Evolutionary conservation across 257 asterid genomes (phyloP), one percentile per base, ranked within the genome.

Genomic region (Orobanche coerulescens): DNA sequence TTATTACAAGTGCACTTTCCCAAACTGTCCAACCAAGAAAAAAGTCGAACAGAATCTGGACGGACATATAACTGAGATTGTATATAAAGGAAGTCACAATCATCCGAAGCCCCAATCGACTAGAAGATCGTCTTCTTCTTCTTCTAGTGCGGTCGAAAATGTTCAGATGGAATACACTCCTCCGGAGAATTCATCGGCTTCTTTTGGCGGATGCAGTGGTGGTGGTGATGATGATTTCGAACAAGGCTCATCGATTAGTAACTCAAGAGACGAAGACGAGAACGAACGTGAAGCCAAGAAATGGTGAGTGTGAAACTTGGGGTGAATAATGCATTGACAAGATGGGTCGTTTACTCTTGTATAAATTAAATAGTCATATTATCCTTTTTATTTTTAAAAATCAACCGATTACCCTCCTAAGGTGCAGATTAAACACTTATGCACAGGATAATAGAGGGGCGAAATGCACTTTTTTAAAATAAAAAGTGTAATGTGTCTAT

Each of bases 101-200:
- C 98, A 91, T 62, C 81, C 98, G 13, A 88, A 91, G 84, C 98
- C 96, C 13, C 95, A 79, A 55, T 80, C 93, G 0, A 83, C 94
- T 0, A 51, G 84, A 31, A 71, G 94, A 57, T 75, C 84, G 2
- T 87, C 95, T 16, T 80, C 93, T 3, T 15, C 24, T 2, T 15
- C 75, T 16, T 80, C 93, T 3, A 3, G 7, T 2, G 13, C 75
- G 54, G 70, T 62, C 9, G 94, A 81, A 57, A 76, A 64, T 57
- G 70, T 67, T 43, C 80, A 47, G 33, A 46, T 71, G 44, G 87
- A 77, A 4, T 30, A 78, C 7, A 13, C 78, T 0, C 77, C 79
- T 3, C 73, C 78, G 0, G 96, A 91, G 69, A 82, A 83, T 37
- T 91, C 98, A 1, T 80, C 95, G 1, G 84, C 85, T 49, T 88